phyloP scores from a whole-genome alignment of 2,329 filamentous ascomycete species.

The Aspergillus sclerotialis region DNA sequence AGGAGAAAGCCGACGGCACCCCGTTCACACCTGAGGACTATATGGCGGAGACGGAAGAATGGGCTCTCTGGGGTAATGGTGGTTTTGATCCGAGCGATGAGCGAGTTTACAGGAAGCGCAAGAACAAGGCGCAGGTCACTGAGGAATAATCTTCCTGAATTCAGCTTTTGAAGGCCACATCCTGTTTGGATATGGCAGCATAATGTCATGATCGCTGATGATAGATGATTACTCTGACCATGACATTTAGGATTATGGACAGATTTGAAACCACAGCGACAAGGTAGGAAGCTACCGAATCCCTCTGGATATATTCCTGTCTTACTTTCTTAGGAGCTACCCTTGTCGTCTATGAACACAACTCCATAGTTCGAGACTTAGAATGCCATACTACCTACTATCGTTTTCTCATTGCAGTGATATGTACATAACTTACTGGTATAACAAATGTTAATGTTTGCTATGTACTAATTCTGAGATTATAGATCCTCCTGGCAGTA shows the following conservation, averaged over 20 bases:
- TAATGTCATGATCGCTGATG: neutral
- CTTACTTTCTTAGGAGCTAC: too few relatives aligned
- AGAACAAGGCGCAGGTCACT: slow-evolving; percentile 27
- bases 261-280: too few relatives aligned
- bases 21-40: slow-evolving; percentile 87
- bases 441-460: neutral
- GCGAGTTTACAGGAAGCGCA: slow-evolving; percentile 79
- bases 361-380: too few relatives aligned
- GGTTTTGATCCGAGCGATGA: slow-evolving; percentile 89
- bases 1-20: slow-evolving; percentile 46
- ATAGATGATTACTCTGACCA: neutral
- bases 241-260: too few relatives aligned
- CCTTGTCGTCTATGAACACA: too few relatives aligned
- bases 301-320: too few relatives aligned
- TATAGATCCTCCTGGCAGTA: too few relatives aligned
- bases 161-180: neutral
- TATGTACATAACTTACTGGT: neutral
- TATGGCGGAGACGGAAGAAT: slow-evolving; percentile 81
- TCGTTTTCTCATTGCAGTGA: too few relatives aligned
- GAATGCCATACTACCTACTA: too few relatives aligned
- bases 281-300: too few relatives aligned
- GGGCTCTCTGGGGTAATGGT: slow-evolving; percentile 90
- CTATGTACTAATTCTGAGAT: neutral
- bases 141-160: neutral
- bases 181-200: neutral